A percentile compares a stretch with the other conserved stretches of the same genome.
Conservation (phyloP, 306 rosid genomes). For the Fagus crenata region DNA sequence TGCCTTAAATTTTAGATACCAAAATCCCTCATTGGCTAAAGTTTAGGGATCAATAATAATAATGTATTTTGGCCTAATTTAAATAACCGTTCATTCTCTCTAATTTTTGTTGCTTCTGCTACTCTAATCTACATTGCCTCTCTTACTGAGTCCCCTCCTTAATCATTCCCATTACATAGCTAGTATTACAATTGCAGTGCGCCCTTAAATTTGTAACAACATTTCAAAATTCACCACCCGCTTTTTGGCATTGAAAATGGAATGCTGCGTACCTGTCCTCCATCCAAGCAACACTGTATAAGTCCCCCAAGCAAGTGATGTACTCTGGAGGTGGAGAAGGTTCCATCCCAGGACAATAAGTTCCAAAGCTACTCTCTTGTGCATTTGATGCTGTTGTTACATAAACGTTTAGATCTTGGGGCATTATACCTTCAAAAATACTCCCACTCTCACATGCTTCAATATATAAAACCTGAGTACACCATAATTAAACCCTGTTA, state of each 20-base stretch:
- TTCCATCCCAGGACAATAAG: slow-evolving; percentile 84
- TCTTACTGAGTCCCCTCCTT: too few relatives aligned
- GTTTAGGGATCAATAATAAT: too few relatives aligned
- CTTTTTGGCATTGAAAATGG: not conserved
- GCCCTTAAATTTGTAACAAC: not conserved
- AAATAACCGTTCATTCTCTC: too few relatives aligned
- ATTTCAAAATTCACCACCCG: not conserved
- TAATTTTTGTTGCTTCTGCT: too few relatives aligned
- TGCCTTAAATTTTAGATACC: too few relatives aligned
- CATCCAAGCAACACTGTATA: slow-evolving; percentile 94
- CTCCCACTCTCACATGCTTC: slow-evolving; percentile 99
- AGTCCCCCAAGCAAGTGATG: slow-evolving; percentile 82
- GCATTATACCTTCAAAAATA: slow-evolving; percentile 87
- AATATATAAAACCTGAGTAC: slow-evolving; percentile 70
- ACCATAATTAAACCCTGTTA: not conserved
- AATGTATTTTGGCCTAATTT: too few relatives aligned
- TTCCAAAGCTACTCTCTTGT: slow-evolving; percentile 86
- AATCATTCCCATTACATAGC: too few relatives aligned
- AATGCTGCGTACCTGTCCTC: slow-evolving; percentile 69
- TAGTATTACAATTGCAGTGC: too few relatives aligned
- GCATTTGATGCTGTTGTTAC: slow-evolving; percentile 91
- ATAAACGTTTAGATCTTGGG: slow-evolving; percentile 64
- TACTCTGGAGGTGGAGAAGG: slow-evolving; percentile 80
- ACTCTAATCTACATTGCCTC: too few relatives aligned
- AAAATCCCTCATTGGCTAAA: too few relatives aligned